Conservation (phyloP, 2,329 filamentous ascomycete genomes). For the Fusarium equiseti region DNA sequence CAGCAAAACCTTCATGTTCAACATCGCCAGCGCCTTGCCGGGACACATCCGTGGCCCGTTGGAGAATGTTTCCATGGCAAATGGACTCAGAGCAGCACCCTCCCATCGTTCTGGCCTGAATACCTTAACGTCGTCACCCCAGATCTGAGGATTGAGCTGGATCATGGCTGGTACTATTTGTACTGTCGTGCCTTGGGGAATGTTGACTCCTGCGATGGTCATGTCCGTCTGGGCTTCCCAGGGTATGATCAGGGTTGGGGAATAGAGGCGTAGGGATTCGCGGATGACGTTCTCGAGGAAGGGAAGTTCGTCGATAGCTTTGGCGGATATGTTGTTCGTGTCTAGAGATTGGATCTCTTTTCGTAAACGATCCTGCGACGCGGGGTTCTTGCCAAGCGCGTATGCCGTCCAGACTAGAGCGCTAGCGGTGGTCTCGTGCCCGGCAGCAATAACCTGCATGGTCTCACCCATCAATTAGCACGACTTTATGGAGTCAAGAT, state of each 20-base stretch:
- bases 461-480: background rate
- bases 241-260: conserved; percentile 10
- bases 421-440: conserved; percentile 31
- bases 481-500: accelerated
- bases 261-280: conserved; percentile 29
- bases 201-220: background rate
- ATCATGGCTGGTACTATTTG: conserved; percentile 21
- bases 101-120: conserved; percentile 28
- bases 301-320: conserved; percentile 5
- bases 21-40: conserved; percentile 22
- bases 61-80: conserved; percentile 11
- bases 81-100: conserved; percentile 1
- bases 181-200: conserved; percentile 25
- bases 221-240: conserved; percentile 22
- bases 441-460: conserved; percentile 32
- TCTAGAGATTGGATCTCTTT: background rate
- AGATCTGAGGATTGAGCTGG: conserved; percentile 26
- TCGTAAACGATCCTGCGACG: background rate
- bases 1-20: conserved; percentile 27
- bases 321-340: background rate
- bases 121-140: background rate
- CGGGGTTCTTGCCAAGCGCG: conserved; percentile 3
- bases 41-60: conserved; percentile 31
- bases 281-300: conserved; percentile 27
- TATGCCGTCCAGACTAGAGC: conserved; percentile 14